Percentiles rank a stretch among this genome's conserved stretches.
Conservation (phyloP, 225 moss, liverwort and hornwort species). For the Rhytidiadelphus loreus region DNA sequence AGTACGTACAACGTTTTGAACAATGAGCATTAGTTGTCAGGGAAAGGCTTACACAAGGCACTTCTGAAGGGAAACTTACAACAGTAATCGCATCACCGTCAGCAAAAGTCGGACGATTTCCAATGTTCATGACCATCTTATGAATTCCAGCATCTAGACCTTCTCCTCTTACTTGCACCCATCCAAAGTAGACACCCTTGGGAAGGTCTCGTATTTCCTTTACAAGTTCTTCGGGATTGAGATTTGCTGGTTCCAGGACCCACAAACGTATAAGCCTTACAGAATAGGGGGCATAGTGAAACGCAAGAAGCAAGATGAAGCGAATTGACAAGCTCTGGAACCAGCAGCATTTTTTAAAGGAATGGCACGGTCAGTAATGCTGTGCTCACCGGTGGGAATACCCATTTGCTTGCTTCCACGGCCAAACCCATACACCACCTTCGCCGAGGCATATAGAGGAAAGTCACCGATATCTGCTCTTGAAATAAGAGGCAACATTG, state of each 20-base stretch:
- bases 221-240: constrained; percentile 53
- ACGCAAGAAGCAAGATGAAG: not conserved
- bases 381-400: constrained; percentile 66
- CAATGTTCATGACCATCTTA: constrained; percentile 93
- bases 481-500: not conserved
- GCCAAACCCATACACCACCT: constrained; percentile 69
- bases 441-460: constrained; percentile 54
- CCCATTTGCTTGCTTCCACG: constrained; percentile 94
- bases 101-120: constrained; percentile 74
- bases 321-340: not conserved
- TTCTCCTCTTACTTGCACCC: constrained; percentile 52
- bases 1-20: not conserved
- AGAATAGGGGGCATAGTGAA: not conserved
- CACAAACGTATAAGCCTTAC: not conserved
- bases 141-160: constrained; percentile 49
- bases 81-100: constrained; percentile 48
- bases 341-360: not conserved
- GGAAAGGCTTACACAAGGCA: not conserved
- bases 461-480: constrained; percentile 38
- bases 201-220: constrained; percentile 45
- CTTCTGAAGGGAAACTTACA: constrained; percentile 19
- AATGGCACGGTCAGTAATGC: not conserved
- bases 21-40: not conserved
- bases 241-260: constrained; percentile 49
- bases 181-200: constrained; percentile 91